phyloP scores from a whole-genome alignment of 1,139 yeast species.

The Spathaspora sp. region DNA sequence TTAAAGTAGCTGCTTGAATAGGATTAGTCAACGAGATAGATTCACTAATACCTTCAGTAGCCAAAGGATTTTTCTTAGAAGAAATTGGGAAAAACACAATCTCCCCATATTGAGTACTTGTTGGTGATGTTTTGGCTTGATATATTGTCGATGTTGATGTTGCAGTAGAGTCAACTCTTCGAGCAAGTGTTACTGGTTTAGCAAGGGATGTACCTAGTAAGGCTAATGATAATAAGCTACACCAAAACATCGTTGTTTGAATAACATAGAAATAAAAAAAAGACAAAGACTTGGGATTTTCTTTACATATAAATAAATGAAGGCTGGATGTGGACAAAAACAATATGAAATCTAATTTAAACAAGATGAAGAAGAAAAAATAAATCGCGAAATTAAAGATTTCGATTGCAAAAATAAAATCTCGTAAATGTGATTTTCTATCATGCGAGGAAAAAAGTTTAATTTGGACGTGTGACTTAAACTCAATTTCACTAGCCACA shows the following conservation, averaged over 20 bases:
- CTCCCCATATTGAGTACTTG: slow-evolving; percentile 2
- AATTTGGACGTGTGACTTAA: not conserved
- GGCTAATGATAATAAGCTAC: not conserved
- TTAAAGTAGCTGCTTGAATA: slow-evolving; percentile 4
- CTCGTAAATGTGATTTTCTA: not conserved
- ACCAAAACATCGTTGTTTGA: not conserved
- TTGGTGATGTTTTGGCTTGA: slow-evolving; percentile 1
- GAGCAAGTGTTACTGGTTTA: not conserved
- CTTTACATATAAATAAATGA: not conserved
- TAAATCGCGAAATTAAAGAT: not conserved
- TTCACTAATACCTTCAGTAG: slow-evolving; percentile 7
- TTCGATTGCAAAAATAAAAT: not conserved
- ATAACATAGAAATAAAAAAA: not conserved
- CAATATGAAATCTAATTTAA: not conserved
- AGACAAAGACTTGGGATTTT: not conserved
- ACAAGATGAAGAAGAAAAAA: not conserved
- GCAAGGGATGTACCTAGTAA: not conserved
- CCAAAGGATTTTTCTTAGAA: slow-evolving; percentile 5
- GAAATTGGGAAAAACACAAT: slow-evolving; percentile 4
- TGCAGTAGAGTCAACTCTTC: slow-evolving; percentile 3
- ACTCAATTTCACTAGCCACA: not conserved
- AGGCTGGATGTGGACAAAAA: not conserved
- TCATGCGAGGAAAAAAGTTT: not conserved
- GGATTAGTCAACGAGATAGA: slow-evolving; percentile 5
- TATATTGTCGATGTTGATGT: slow-evolving; percentile 4